These are phyloP conservation scores for Mycena rosella DNA, from an alignment of 768 basidiomycete genomes.

Conservation along the genomic window DNA sequence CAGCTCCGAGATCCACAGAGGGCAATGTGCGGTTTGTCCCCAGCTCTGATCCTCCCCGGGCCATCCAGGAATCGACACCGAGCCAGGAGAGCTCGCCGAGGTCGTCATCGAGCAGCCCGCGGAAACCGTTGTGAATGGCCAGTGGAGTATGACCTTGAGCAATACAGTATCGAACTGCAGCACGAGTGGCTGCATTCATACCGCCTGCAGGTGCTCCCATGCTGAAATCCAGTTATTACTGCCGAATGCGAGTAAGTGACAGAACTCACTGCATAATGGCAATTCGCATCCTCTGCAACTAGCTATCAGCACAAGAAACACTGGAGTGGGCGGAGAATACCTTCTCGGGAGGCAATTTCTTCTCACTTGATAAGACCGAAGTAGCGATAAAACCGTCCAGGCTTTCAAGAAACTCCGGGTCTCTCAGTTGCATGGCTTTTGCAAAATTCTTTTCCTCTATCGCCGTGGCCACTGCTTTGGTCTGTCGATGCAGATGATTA, in stretches of 20 bases:
- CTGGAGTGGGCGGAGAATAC: constrained; percentile 43
- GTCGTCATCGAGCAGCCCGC: constrained; percentile 91
- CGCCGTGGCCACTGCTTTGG: constrained; percentile 85
- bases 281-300: constrained; percentile 75
- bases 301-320: constrained; percentile 28
- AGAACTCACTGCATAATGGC: constrained; percentile 86
- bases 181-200: constrained; percentile 98
- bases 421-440: constrained; percentile 89
- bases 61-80: constrained; percentile 96
- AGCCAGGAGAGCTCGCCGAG: constrained; percentile 93
- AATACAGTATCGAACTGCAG: constrained; percentile 93
- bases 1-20: constrained; percentile 85
- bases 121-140: constrained; percentile 96
- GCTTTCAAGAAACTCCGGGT: constrained; percentile 91
- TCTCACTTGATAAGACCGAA: constrained; percentile 69
- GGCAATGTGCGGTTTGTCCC: constrained; percentile 96
- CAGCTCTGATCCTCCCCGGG: constrained; percentile 96
- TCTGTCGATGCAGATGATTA: constrained; percentile 59
- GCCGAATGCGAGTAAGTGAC: constrained; percentile 3
- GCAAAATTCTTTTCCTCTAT: constrained; percentile 87
- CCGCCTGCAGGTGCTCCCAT: constrained; percentile 98
- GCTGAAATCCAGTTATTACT: constrained; percentile 54
- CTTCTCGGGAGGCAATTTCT: constrained; percentile 64
- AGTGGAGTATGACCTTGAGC: constrained; percentile 94
- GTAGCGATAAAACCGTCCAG: constrained; percentile 87